These are phyloP conservation scores for Pyronema domesticum DNA, from an alignment of 495 filamentous ascomycete genomes.

Conservation along the genomic window DNA sequence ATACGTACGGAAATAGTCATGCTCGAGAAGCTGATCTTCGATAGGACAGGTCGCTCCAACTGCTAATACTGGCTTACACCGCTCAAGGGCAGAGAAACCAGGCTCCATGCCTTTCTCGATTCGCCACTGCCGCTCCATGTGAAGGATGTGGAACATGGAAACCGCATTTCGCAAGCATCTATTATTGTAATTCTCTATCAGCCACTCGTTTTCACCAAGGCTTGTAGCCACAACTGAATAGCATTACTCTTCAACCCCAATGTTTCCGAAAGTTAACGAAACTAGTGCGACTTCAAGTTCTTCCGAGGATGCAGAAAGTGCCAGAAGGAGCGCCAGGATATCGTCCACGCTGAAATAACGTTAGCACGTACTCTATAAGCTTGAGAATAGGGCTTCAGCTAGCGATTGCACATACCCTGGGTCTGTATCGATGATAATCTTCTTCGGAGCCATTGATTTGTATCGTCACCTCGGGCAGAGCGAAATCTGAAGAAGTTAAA, in stretches of 20 bases:
- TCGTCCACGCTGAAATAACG: constrained; percentile 61
- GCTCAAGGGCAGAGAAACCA: constrained; percentile 50
- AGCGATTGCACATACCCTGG: constrained; percentile 34
- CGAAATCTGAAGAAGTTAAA: too few relatives aligned
- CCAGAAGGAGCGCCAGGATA: constrained; percentile 67
- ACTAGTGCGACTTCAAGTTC: constrained; percentile 75
- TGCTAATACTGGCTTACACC: constrained; percentile 62
- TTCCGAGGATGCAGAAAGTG: constrained; percentile 61
- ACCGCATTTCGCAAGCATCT: constrained; percentile 82
- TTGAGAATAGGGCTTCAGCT: background rate
- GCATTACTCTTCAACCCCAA: constrained; percentile 54
- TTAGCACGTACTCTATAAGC: constrained; percentile 1
- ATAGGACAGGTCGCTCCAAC: constrained; percentile 72
- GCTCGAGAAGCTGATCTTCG: constrained; percentile 63
- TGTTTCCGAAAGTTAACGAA: constrained; percentile 84
- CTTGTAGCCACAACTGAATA: background rate
- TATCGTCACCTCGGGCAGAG: too few relatives aligned
- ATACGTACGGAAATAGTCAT: constrained; percentile 75
- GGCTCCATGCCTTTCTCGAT: constrained; percentile 41
- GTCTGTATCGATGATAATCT: constrained; percentile 89
- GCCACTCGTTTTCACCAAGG: background rate
- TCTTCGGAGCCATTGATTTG: constrained; percentile 36
- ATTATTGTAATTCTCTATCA: background rate
- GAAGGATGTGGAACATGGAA: constrained; percentile 80
- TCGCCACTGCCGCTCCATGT: constrained; percentile 77